These are phyloP conservation scores for Fonsecaea pedrosoi DNA, from an alignment of 2,329 filamentous ascomycete species.

Conservation along the genomic window DNA sequence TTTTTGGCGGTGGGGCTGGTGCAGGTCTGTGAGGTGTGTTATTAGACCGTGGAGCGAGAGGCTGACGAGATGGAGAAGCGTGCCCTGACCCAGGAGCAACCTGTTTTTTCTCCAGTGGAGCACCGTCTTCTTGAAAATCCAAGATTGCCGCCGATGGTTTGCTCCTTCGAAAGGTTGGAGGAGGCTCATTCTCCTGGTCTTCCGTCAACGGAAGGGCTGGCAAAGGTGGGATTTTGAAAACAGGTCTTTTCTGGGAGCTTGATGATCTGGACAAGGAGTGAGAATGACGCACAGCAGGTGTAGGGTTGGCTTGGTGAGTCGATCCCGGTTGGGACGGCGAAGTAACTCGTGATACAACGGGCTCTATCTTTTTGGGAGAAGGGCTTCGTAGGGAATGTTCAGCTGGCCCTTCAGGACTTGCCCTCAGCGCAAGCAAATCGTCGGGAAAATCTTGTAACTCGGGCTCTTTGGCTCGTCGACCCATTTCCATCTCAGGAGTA, in stretches of 20 bases:
- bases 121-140: constrained; percentile 62
- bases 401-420: constrained; percentile 39
- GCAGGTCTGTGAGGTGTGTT: constrained; percentile 81
- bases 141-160: constrained; percentile 64
- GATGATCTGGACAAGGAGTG: constrained; percentile 50
- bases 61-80: constrained; percentile 50
- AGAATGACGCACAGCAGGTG: constrained; percentile 51
- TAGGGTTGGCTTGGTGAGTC: constrained; percentile 45
- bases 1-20: constrained; percentile 83
- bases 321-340: constrained; percentile 33
- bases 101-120: constrained; percentile 40
- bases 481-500: constrained; percentile 40
- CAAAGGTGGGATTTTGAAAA: constrained; percentile 64
- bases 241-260: constrained; percentile 55
- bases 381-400: constrained; percentile 18
- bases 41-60: constrained; percentile 61
- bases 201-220: constrained; percentile 67
- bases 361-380: constrained; percentile 27
- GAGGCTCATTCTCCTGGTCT: constrained; percentile 86
- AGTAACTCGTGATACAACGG: constrained; percentile 33
- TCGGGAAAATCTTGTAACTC: constrained; percentile 42
- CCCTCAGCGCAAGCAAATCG: constrained; percentile 34
- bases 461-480: constrained; percentile 42
- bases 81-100: constrained; percentile 55
- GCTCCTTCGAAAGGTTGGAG: constrained; percentile 69